Evolutionary conservation across 2,329 filamentous ascomycete species (phyloP).

Genomic region (Emergomyces orientalis): DNA sequence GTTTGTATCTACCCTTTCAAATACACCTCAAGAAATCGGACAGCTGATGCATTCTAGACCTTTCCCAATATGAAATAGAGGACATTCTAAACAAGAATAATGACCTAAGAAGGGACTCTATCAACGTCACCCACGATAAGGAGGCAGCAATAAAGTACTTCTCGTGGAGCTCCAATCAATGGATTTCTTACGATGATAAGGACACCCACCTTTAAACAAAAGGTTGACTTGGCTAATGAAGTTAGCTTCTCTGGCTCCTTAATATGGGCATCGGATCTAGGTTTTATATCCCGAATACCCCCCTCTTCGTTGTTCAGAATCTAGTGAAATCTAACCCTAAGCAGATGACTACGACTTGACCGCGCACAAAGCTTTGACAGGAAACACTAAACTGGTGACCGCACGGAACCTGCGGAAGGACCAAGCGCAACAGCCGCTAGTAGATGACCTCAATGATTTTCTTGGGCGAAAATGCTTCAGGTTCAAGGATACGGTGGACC

Average conservation of each 20-base stretch:
- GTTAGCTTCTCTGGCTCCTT: conserved; percentile 10
- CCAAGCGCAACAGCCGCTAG: neutral
- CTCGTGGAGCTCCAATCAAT: conserved; percentile 3
- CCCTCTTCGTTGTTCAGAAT: neutral
- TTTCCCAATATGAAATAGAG: conserved; percentile 29
- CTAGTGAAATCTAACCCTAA: neutral
- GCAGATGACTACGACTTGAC: conserved; percentile 2
- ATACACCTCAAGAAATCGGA: neutral
- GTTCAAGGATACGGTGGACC: neutral
- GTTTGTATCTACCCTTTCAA: neutral
- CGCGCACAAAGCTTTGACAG: conserved; percentile 3
- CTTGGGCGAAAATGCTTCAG: neutral
- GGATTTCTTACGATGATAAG: conserved; percentile 13
- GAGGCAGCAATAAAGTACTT: conserved; percentile 5
- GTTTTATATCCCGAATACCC: conserved; percentile 1
- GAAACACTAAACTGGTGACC: neutral
- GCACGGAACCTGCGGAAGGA: neutral
- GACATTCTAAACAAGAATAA: conserved; percentile 15
- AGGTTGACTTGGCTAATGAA: conserved; percentile 10
- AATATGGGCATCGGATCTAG: conserved; percentile 12
- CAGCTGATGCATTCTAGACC: conserved; percentile 10
- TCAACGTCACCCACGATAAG: neutral
- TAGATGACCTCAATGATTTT: neutral
- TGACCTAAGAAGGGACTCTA: neutral
- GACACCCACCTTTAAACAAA: conserved; percentile 11